Base-by-base conservation (phyloP, 768 basidiomycete species). In the Mycena polygramma region DNA sequence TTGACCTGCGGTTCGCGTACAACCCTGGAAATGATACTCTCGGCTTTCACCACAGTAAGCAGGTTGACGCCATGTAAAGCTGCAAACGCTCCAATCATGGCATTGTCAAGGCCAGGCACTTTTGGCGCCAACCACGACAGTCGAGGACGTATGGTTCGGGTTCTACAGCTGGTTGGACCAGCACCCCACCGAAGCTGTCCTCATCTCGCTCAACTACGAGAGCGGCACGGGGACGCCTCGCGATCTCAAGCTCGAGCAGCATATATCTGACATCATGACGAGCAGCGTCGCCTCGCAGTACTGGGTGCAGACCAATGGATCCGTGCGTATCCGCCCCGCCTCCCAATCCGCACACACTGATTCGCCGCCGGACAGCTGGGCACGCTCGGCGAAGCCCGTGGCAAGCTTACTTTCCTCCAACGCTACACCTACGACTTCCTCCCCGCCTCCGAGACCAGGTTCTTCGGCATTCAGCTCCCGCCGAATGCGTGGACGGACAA, bases 61-160 rank as follows among this genome's bases (percentile, higher is more conserved):
- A 35, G 20, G 9, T 8, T 55, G 1, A 4, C 19, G 14, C 19
- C n/a, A n/a, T n/a, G n/a, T n/a, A n/a, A n/a, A n/a, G n/a, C n/a
- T n/a, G n/a, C n/a, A n/a, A n/a, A 26, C 19, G 6, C 49, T 17
- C 41, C 54, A n/a, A 20, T 55, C 30, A 22, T 46, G 39, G 36
- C 22, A 13, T 59, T 20, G 51, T 52, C 51, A 24, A 85, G 84
- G 82, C 19, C 63, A 74, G 59, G 85, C 85, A 3, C 79, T 87
- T 7, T 77, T 87, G 30, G 82, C 82, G 41, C 82, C 83, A 7
- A 84, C 83, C 2, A 87, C 87, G 1, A 81, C 79, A 1, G 72
- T 88, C 36, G 83, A 85, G 63, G 87, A 89, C 58, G 84, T 88
- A 1, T 81, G 87, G 48, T 87, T 86, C 60, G 87, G 85, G 9